phyloP scores from a whole-genome alignment of 2,329 filamentous ascomycete genomes.

The Fusarium haematococcum region DNA sequence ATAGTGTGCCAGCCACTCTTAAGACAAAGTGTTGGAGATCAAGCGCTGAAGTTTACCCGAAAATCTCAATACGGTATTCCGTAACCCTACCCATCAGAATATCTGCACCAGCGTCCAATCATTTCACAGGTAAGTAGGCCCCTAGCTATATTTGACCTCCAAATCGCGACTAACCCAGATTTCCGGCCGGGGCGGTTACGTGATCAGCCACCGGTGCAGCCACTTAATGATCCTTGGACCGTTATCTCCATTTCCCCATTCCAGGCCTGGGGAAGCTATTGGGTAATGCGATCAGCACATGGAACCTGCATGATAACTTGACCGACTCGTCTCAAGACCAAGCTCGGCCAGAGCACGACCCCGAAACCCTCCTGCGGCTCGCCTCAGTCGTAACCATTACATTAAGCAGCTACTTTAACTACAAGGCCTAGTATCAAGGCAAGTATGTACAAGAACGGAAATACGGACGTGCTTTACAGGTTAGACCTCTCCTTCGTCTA shows the following conservation, averaged over 20 bases:
- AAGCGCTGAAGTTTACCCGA: too few relatives aligned
- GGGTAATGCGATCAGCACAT: not conserved
- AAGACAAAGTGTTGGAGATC: not conserved
- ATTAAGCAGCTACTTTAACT: too few relatives aligned
- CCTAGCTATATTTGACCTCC: not conserved
- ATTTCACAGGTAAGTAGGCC: not conserved
- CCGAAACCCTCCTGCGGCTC: too few relatives aligned
- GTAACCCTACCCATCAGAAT: not conserved
- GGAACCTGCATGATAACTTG: not conserved
- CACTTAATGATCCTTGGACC: not conserved
- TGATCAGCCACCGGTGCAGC: not conserved
- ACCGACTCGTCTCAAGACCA: not conserved
- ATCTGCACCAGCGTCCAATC: not conserved
- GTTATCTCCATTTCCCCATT: not conserved
- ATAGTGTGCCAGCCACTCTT: rapidly evolving
- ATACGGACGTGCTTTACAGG: too few relatives aligned
- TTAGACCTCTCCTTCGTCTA: too few relatives aligned
- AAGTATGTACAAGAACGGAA: too few relatives aligned
- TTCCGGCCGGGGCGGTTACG: not conserved
- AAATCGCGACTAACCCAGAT: not conserved
- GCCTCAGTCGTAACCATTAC: too few relatives aligned
- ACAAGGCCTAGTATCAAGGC: too few relatives aligned
- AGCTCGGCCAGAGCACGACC: too few relatives aligned
- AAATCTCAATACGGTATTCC: not conserved
- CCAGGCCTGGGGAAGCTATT: not conserved